Evolutionary conservation across 441 rosid species (phyloP), one percentile per base, ranked within the genome.

Genomic region (Cnidoscolus chayamansa): DNA sequence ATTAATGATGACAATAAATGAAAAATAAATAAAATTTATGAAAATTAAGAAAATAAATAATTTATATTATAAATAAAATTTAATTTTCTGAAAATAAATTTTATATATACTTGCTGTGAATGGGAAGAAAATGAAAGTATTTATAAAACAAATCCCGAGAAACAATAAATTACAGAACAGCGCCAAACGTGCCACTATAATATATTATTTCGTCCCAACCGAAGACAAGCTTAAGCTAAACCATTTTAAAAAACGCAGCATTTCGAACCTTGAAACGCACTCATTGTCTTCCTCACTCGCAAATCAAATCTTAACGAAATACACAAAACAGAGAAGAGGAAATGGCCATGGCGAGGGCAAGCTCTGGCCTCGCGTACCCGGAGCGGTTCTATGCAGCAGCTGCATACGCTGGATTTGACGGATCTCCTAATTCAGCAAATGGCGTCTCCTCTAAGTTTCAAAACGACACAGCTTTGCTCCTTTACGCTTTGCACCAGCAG

Each of bases 321-420:
- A 40, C 10, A 35, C 0, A 3, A 35, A 35, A 40, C 7, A 40
- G 45, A 5, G 48, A 50, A 40, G 17, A 1, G 19, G 25, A 75
- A 63, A 89, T 87, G 96, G 88, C 96, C 43, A 87, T 90, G 94
- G 86, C 92, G 85, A 88, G 98, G 82, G 91, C 87, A 69, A 90
- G 86, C 86, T 88, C 98, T 73, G 97, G 98, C 81, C 94, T 91
- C 77, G 96, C 98, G 55, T 96, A 91, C 77, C 99, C 99, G 45
- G 97, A 90, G 77, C 88, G 98, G 47, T 96, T 96, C 85, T 93
- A 86, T 72, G 93, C 97, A 4, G 99, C 99, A 10, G 92, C 98
- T 20, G 65, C 97, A 16, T 96, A 77, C 78, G 94, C 88, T 72
- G 99, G 99, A 64, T 84, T 96, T 80, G 94, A 88, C 51, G 97